Percentiles rank a stretch among this genome's conserved stretches.
Conservation (phyloP, 106 monocot genomes). For the Triglochin maritima region DNA sequence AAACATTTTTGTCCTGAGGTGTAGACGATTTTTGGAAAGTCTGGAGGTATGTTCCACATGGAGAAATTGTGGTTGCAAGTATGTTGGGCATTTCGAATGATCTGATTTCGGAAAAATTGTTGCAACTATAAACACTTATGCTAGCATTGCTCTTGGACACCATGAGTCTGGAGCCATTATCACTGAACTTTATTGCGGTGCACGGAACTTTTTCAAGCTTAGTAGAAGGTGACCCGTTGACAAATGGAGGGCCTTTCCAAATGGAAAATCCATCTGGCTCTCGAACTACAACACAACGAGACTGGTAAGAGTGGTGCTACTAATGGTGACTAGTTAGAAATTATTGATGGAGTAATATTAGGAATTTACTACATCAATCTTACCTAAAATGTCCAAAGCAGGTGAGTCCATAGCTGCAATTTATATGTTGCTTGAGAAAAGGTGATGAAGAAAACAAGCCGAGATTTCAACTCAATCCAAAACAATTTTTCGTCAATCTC, state of each 20-base stretch:
- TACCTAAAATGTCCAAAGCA: not conserved
- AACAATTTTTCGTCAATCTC: too few relatives aligned
- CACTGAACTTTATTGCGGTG: slow-evolving; percentile 53
- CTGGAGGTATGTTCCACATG: slow-evolving; percentile 69
- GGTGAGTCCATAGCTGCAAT: not conserved
- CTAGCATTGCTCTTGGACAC: slow-evolving; percentile 37
- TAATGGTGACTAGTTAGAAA: not conserved
- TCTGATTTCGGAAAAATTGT: slow-evolving; percentile 38
- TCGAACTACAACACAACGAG: slow-evolving; percentile 35
- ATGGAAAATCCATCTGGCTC: slow-evolving; percentile 77
- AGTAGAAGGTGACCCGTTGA: slow-evolving; percentile 36
- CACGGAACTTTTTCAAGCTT: slow-evolving; percentile 61
- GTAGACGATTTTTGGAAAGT: slow-evolving; percentile 80
- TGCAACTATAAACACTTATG: slow-evolving; percentile 49
- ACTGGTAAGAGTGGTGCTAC: not conserved
- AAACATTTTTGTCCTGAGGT: slow-evolving; percentile 85
- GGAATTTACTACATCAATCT: not conserved
- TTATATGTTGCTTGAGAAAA: too few relatives aligned
- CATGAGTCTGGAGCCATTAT: slow-evolving; percentile 61
- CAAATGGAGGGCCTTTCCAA: slow-evolving; percentile 77
- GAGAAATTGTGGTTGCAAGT: slow-evolving; percentile 47
- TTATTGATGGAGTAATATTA: not conserved
- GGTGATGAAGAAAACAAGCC: too few relatives aligned
- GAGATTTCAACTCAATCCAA: too few relatives aligned
- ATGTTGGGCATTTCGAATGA: slow-evolving; percentile 61